phyloP scores from a whole-genome alignment of 768 basidiomycete species.

The Pilatotrama ljubarskyi region DNA sequence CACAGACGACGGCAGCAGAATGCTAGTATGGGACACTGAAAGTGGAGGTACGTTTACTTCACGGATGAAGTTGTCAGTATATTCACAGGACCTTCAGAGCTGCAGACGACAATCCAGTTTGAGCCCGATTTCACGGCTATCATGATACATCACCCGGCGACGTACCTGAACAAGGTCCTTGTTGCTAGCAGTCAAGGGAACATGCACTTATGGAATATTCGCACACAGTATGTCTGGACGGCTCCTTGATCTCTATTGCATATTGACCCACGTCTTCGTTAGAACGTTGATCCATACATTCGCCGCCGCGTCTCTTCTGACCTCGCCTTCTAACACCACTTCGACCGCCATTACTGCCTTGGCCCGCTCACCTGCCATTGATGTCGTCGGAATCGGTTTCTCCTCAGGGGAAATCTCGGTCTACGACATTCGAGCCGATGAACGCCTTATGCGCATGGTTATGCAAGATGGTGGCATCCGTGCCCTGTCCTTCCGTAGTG shows the following conservation, averaged over 20 bases:
- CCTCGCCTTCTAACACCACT: conserved; percentile 30
- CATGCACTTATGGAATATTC: conserved; percentile 93
- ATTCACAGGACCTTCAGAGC: conserved; percentile 38
- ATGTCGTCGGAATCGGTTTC: conserved; percentile 93
- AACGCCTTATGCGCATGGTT: conserved; percentile 82
- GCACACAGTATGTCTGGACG: conserved; percentile 59
- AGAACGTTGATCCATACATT: conserved; percentile 88
- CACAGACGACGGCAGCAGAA: conserved; percentile 71
- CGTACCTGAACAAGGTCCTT: conserved; percentile 94
- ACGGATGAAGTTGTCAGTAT: too few relatives aligned
- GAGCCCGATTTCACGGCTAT: conserved; percentile 85
- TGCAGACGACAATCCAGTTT: conserved; percentile 73
- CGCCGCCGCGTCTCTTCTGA: conserved; percentile 50
- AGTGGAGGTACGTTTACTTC: conserved; percentile 49
- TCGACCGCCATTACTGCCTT: conserved; percentile 67
- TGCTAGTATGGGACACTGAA: conserved; percentile 77
- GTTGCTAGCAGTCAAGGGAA: conserved; percentile 79
- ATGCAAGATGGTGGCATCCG: conserved; percentile 86
- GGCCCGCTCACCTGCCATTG: conserved; percentile 92
- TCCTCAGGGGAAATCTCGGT: conserved; percentile 84
- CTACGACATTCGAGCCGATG: conserved; percentile 89
- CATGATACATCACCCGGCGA: conserved; percentile 86
- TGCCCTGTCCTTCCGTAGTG: conserved; percentile 82
- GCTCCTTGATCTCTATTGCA: background rate
- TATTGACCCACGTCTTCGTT: background rate